Conservation (phyloP, 2,329 filamentous ascomycete genomes). For the Rutstroemia sp. region DNA sequence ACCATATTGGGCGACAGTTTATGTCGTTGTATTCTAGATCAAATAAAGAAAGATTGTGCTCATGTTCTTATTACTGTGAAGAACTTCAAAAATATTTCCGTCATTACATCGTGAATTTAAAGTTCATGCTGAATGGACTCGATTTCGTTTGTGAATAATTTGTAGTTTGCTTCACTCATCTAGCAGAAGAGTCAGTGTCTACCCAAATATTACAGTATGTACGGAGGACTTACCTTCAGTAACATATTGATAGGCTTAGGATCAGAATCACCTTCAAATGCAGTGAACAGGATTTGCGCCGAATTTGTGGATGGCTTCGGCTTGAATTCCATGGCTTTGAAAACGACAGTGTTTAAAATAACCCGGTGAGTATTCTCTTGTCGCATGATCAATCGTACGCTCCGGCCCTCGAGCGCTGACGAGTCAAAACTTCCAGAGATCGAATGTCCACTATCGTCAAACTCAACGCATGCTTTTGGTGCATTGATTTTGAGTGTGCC, state of each 20-base stretch:
- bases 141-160: slow-evolving; percentile 28
- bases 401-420: slow-evolving; percentile 41
- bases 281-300: slow-evolving; percentile 58
- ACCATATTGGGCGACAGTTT: slow-evolving; percentile 13
- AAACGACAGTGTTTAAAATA: slow-evolving; percentile 76
- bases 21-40: slow-evolving; percentile 18
- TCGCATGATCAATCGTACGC: slow-evolving; percentile 76
- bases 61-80: not conserved
- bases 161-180: slow-evolving; percentile 29
- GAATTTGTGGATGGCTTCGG: slow-evolving; percentile 54
- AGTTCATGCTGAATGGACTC: slow-evolving; percentile 30
- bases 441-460: slow-evolving; percentile 44
- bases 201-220: not conserved
- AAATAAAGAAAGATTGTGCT: slow-evolving; percentile 14
- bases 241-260: slow-evolving; percentile 51
- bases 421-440: slow-evolving; percentile 49
- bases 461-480: slow-evolving; percentile 47
- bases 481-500: slow-evolving; percentile 83
- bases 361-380: slow-evolving; percentile 84
- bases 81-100: not conserved
- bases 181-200: slow-evolving; percentile 3
- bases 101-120: slow-evolving; percentile 4
- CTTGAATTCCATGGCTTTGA: slow-evolving; percentile 72
- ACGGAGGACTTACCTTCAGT: slow-evolving; percentile 44
- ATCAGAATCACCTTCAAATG: slow-evolving; percentile 50